These are phyloP conservation scores for Sclerotinia trifoliorum DNA, from an alignment of 2,329 filamentous ascomycete genomes.

Conservation along the genomic window DNA sequence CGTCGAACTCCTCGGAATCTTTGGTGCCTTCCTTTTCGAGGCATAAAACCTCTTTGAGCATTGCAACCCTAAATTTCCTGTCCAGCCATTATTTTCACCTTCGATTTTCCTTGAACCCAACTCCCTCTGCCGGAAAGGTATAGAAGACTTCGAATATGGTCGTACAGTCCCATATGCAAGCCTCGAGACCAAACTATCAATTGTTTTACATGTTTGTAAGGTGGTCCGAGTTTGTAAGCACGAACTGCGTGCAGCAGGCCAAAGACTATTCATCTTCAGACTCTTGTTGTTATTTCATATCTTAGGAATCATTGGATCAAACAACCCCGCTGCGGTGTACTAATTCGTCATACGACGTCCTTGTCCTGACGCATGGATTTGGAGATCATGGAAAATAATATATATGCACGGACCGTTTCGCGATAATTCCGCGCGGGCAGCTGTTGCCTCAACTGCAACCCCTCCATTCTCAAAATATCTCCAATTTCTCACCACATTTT, in stretches of 20 bases:
- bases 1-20: background rate
- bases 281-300: constrained; percentile 27
- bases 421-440: constrained; percentile 15
- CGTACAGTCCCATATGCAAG: constrained; percentile 28
- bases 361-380: background rate
- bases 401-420: constrained; percentile 5
- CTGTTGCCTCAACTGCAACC: constrained; percentile 17
- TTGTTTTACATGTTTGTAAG: constrained; percentile 28
- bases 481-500: background rate
- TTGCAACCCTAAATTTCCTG: constrained; percentile 11
- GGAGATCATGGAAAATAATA: constrained; percentile 4
- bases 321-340: background rate
- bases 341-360: background rate
- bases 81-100: background rate
- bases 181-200: constrained; percentile 33
- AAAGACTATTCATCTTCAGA: constrained; percentile 34
- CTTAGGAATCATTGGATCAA: constrained; percentile 2
- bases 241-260: constrained; percentile 32
- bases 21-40: background rate
- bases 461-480: constrained; percentile 4
- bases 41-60: constrained; percentile 22
- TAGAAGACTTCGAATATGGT: constrained; percentile 25
- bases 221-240: constrained; percentile 32
- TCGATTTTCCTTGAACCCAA: background rate
- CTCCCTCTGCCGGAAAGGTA: background rate